Conservation (phyloP, 129 eudicot species). For the Dittrichia graveolens region DNA sequence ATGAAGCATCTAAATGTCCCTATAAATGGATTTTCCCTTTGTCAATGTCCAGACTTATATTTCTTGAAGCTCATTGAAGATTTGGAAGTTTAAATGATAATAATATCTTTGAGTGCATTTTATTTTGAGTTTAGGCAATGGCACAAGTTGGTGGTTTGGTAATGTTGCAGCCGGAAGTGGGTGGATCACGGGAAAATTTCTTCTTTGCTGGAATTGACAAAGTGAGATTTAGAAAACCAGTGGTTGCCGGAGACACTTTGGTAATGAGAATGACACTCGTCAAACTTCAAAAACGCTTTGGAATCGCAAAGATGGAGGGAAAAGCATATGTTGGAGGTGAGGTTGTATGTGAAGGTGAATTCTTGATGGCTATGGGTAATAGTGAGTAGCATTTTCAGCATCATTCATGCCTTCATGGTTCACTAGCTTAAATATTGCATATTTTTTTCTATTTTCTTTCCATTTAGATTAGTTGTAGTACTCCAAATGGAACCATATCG, state of each 20-base stretch:
- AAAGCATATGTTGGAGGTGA: constrained; percentile 92
- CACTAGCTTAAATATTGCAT: constrained; percentile 25
- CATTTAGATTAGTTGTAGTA: constrained; percentile 1
- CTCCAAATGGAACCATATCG: constrained; percentile 5
- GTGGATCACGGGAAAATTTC: constrained; percentile 75
- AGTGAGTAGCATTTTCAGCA: constrained; percentile 27
- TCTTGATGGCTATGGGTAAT: constrained; percentile 80
- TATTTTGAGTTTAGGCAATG: constrained; percentile 57
- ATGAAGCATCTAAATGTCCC: not conserved
- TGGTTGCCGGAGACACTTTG: constrained; percentile 82
- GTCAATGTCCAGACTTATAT: constrained; percentile 8
- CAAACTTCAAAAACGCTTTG: constrained; percentile 84
- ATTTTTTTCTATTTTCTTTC: constrained; percentile 1
- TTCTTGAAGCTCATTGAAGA: not conserved
- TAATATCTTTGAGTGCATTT: not conserved
- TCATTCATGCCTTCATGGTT: not conserved
- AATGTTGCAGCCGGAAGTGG: constrained; percentile 83
- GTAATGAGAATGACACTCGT: constrained; percentile 78
- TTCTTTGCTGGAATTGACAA: constrained; percentile 93
- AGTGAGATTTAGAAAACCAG: constrained; percentile 83
- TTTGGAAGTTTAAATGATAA: not conserved
- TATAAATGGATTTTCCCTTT: not conserved
- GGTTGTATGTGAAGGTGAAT: constrained; percentile 83
- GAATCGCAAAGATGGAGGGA: constrained; percentile 85
- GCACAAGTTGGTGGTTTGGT: constrained; percentile 91